Evolutionary conservation across 164 flowering plant species (phyloP).

Genomic region (Vitis riparia): DNA sequence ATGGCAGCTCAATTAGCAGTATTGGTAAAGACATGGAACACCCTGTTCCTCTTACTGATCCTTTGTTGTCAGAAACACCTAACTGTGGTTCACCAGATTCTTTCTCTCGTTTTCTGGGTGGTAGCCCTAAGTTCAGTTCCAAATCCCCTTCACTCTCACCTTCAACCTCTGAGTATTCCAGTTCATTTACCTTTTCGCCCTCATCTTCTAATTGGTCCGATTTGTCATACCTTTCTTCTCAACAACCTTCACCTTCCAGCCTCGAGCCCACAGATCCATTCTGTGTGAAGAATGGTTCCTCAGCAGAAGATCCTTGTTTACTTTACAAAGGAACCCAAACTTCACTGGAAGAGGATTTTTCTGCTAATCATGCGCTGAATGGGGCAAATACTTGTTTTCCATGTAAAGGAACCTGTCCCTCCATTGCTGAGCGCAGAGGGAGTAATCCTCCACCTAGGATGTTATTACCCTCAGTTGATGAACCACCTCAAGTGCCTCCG

Average conservation of each 20-base stretch:
- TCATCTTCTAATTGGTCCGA: constrained; percentile 78
- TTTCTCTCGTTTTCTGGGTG: constrained; percentile 37
- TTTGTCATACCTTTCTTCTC: constrained; percentile 52
- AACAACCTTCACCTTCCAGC: constrained; percentile 59
- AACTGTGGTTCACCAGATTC: constrained; percentile 53
- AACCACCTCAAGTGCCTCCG: constrained; percentile 30
- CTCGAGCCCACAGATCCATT: constrained; percentile 29
- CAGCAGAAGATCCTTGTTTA: constrained; percentile 19
- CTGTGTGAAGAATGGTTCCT: constrained; percentile 9
- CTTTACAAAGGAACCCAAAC: constrained; percentile 11
- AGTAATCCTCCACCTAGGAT: constrained; percentile 52
- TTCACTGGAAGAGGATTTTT: constrained; percentile 23
- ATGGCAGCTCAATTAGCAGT: constrained; percentile 9
- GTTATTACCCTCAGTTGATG: constrained; percentile 42
- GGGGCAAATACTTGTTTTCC: constrained; percentile 26
- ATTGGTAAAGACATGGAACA: constrained; percentile 12
- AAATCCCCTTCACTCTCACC: constrained; percentile 69
- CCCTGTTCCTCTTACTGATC: constrained; percentile 6
- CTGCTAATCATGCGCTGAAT: constrained; percentile 22
- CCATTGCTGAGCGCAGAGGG: constrained; percentile 76
- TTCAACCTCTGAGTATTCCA: constrained; percentile 59
- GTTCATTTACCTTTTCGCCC: constrained; percentile 71
- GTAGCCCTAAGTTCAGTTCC: constrained; percentile 44
- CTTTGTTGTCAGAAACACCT: constrained; percentile 13
- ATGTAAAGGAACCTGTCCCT: constrained; percentile 42